A percentile compares a stretch with the other conserved stretches of the same genome.
Evolutionary conservation across 2,329 filamentous ascomycete species (phyloP).

Genomic region (Sporothrix protearum): DNA sequence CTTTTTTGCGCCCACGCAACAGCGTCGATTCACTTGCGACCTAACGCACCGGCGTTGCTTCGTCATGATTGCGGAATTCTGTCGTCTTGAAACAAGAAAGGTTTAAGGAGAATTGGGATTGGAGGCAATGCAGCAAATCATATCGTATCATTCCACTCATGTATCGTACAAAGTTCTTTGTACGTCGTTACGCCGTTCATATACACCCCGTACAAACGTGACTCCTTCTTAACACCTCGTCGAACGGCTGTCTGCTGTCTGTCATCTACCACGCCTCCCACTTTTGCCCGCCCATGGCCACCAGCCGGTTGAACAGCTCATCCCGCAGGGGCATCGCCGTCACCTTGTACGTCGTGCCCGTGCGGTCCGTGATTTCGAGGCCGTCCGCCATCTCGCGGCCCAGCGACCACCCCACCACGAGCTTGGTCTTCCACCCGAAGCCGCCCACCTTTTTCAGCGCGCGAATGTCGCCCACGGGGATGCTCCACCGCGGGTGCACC

Average conservation of each 20-base stretch:
- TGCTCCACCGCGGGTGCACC: conserved; percentile 57
- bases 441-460: conserved; percentile 79
- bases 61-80: not conserved
- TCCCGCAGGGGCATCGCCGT: conserved; percentile 71
- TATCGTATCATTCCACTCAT: not conserved
- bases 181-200: too few relatives aligned
- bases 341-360: conserved; percentile 54
- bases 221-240: too few relatives aligned
- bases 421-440: conserved; percentile 78
- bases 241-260: too few relatives aligned
- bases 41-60: not conserved
- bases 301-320: conserved; percentile 49
- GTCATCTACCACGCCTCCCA: conserved; percentile 69
- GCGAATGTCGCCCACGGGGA: conserved; percentile 66
- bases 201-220: too few relatives aligned
- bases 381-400: conserved; percentile 72
- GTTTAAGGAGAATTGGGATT: not conserved
- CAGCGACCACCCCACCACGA: conserved; percentile 77
- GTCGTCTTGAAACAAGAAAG: not conserved
- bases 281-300: conserved; percentile 72
- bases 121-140: not conserved
- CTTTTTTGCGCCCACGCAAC: not conserved
- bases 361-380: conserved; percentile 60
- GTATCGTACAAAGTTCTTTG: too few relatives aligned
- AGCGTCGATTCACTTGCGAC: not conserved